phyloP scores from a whole-genome alignment of 2,329 filamentous ascomycete genomes.

The Raffaelea arxii region DNA sequence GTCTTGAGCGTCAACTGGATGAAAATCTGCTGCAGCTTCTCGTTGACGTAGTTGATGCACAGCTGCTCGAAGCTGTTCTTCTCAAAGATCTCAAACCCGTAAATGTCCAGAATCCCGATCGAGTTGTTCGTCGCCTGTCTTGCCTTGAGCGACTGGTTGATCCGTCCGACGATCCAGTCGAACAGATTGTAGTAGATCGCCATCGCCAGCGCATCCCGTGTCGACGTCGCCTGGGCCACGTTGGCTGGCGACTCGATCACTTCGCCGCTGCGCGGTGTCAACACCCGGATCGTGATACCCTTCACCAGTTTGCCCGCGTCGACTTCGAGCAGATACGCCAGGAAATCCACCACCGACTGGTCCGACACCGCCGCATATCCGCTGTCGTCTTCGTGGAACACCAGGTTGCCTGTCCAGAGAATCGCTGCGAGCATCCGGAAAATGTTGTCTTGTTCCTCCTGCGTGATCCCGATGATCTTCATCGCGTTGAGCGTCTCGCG shows the following conservation, averaged over 20 bases:
- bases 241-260: constrained; percentile 73
- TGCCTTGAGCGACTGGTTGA: constrained; percentile 81
- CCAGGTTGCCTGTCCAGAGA: constrained; percentile 89
- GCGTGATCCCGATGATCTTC: constrained; percentile 81
- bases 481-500: constrained; percentile 88
- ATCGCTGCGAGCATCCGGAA: constrained; percentile 91
- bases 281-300: constrained; percentile 79
- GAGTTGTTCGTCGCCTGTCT: constrained; percentile 67
- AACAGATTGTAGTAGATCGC: constrained; percentile 97
- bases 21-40: constrained; percentile 98
- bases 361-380: constrained; percentile 83
- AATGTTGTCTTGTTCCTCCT: constrained; percentile 88
- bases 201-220: constrained; percentile 84
- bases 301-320: constrained; percentile 71
- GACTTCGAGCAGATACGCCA: constrained; percentile 88
- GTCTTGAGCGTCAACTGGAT: constrained; percentile 95
- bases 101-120: constrained; percentile 96
- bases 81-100: constrained; percentile 98
- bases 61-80: constrained; percentile 98
- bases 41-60: constrained; percentile 99
- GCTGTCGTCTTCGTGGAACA: constrained; percentile 79
- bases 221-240: constrained; percentile 72
- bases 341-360: constrained; percentile 85
- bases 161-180: constrained; percentile 92
- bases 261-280: constrained; percentile 59